Conservation (phyloP, 345 rosid species). For the Abelmoschus esculentus region DNA sequence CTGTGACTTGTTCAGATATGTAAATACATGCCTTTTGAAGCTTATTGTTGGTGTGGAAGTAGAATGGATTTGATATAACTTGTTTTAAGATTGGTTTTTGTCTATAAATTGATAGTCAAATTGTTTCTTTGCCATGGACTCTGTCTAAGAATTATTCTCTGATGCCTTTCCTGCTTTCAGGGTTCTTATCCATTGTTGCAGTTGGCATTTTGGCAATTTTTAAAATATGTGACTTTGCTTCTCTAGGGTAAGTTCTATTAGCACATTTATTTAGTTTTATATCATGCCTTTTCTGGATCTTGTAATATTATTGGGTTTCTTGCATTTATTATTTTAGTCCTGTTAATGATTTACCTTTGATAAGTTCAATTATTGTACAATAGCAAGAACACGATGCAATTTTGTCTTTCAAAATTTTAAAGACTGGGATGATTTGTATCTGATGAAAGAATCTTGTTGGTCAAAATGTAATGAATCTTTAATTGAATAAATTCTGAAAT, state of each 20-base stretch:
- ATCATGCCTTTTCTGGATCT: too few relatives aligned
- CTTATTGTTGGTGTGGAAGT: neutral
- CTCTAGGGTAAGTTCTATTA: slow-evolving; percentile 27
- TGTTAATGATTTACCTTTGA: too few relatives aligned
- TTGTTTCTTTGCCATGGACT: too few relatives aligned
- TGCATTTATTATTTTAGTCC: too few relatives aligned
- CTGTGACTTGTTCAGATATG: neutral
- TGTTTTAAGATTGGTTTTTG: neutral
- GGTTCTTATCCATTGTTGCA: slow-evolving; percentile 4
- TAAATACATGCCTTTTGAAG: neutral
- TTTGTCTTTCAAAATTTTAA: neutral
- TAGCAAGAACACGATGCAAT: too few relatives aligned
- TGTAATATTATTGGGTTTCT: too few relatives aligned
- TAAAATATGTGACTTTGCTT: slow-evolving; percentile 44
- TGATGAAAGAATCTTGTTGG: neutral
- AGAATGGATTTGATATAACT: neutral
- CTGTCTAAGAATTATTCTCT: neutral
- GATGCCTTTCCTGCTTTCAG: slow-evolving; percentile 7
- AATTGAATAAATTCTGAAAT: too few relatives aligned
- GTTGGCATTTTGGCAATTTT: slow-evolving; percentile 7
- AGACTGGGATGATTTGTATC: neutral
- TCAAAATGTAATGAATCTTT: too few relatives aligned
- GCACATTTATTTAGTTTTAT: neutral
- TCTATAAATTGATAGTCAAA: too few relatives aligned
- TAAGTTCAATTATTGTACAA: too few relatives aligned